Conservation (phyloP, 129 eudicot species). For the Flaveria linearis region DNA sequence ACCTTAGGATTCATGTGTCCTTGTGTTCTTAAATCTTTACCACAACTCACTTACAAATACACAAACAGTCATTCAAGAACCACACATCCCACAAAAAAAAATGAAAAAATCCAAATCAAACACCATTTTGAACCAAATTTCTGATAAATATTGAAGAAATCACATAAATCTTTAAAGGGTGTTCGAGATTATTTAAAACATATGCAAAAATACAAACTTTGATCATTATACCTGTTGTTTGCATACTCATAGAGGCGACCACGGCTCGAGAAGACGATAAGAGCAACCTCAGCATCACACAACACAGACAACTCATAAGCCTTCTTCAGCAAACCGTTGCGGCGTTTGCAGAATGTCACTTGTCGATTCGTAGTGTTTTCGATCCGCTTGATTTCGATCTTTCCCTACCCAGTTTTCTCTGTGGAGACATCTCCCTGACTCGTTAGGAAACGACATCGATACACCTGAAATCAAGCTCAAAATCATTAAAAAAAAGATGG, state of each 20-base stretch:
- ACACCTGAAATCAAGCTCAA: constrained; percentile 33
- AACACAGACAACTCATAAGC: constrained; percentile 84
- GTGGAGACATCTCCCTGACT: constrained; percentile 69
- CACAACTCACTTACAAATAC: constrained; percentile 1
- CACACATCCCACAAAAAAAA: constrained; percentile 12
- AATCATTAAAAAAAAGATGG: constrained; percentile 9
- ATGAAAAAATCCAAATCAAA: not conserved
- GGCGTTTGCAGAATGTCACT: constrained; percentile 74
- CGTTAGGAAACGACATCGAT: constrained; percentile 56
- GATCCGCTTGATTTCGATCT: constrained; percentile 78
- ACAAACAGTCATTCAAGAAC: constrained; percentile 24
- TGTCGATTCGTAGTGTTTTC: constrained; percentile 77
- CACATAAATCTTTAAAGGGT: constrained; percentile 14
- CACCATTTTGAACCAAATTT: not conserved
- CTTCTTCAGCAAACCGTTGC: constrained; percentile 79
- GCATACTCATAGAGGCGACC: constrained; percentile 77
- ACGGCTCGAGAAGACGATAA: constrained; percentile 71
- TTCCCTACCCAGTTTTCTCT: constrained; percentile 69
- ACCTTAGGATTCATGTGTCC: constrained; percentile 35
- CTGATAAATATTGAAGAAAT: not conserved
- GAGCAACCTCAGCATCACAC: constrained; percentile 88
- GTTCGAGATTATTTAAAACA: constrained; percentile 27
- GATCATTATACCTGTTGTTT: constrained; percentile 48
- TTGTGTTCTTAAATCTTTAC: constrained; percentile 33
- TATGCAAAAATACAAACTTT: not conserved